Evolutionary conservation across 305 asterid species (phyloP), one percentile per base, ranked within the genome.

Genomic region (Nicotiana rustica): DNA sequence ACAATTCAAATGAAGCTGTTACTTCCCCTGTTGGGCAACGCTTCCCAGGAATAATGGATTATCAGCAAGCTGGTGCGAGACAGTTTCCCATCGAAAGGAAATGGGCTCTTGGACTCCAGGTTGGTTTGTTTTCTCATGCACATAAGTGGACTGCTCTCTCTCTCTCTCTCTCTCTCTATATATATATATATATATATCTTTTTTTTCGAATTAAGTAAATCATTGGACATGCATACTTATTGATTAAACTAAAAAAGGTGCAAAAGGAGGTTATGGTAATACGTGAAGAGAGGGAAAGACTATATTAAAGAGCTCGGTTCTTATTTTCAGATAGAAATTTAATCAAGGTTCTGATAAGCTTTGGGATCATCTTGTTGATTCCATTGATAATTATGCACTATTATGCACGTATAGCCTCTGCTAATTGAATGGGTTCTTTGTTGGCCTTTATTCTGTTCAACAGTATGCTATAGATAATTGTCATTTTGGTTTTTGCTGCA

Each of bases 51-150:
- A 83, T 81, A 31, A 66, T 86, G 61, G 99, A 94, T 85, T 86
- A 85, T 90, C 93, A 88, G 65, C 96, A 92, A 81, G 85, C 87
- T 84, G 95, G 93, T 76, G 89, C 85, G 29, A 88, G 97, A 84
- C 98, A 89, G 84, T 79, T 87, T 80, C 90, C 90, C 12, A 83
- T 83, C n/a, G 99, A 94, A 56, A 88, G 91, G 85, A 96, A 94
- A 90, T 96, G 98, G 99, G 95, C 98, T 79, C 99, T 93, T 85
- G 99, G 98, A 67, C 98, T 96, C 75, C 99, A 96, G 98, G 99
- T 96, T 86, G 59, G 90, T 86, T 84, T 68, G n/a, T 25, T 49
- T 18, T 59, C 62, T 64, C 55, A 78, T 85, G 84, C 73, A 49
- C 69, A 65, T 33, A 71, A 79, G 49, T 52, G 56, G 17, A 52